These are phyloP conservation scores for Ogataea naganishii DNA, from an alignment of 805 yeast genomes.

Conservation along the genomic window DNA sequence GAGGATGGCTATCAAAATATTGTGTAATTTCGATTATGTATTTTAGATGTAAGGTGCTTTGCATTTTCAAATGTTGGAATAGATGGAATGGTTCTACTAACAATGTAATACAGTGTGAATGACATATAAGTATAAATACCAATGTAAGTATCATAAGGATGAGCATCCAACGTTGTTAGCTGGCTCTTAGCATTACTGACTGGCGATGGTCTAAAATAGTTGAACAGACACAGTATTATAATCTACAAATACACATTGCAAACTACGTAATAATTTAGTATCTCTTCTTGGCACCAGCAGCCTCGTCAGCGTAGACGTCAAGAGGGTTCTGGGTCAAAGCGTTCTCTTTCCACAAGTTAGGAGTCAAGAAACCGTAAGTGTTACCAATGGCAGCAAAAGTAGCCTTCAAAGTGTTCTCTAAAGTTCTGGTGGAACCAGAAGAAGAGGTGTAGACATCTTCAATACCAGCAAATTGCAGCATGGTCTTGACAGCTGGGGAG, in stretches of 20 bases:
- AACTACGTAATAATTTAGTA: constrained; percentile 37
- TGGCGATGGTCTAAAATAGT: no score
- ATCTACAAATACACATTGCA: constrained; percentile 1
- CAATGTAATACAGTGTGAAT: no score
- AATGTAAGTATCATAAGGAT: no score
- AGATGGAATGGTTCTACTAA: constrained; percentile 1
- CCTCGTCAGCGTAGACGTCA: constrained; percentile 88
- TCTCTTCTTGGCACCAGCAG: constrained; percentile 66
- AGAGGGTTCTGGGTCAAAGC: constrained; percentile 86
- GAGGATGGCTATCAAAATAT: not conserved
- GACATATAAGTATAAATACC: no score
- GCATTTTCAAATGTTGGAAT: not conserved
- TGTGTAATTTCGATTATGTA: not conserved
- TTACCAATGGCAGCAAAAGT: constrained; percentile 98
- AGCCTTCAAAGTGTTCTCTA: constrained; percentile 99
- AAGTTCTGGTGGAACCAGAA: constrained; percentile 98
- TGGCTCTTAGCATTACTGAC: no score
- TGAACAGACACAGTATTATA: not conserved
- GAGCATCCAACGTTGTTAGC: no score
- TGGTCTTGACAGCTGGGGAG: constrained; percentile 98
- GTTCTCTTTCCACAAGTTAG: constrained; percentile 93
- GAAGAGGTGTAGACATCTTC: constrained; percentile 99
- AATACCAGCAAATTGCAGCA: constrained; percentile 98
- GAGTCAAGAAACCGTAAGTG: constrained; percentile 99
- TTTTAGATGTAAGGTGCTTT: not conserved